phyloP scores from a whole-genome alignment of 495 filamentous ascomycete genomes.

The Eremomyces bilateralis region DNA sequence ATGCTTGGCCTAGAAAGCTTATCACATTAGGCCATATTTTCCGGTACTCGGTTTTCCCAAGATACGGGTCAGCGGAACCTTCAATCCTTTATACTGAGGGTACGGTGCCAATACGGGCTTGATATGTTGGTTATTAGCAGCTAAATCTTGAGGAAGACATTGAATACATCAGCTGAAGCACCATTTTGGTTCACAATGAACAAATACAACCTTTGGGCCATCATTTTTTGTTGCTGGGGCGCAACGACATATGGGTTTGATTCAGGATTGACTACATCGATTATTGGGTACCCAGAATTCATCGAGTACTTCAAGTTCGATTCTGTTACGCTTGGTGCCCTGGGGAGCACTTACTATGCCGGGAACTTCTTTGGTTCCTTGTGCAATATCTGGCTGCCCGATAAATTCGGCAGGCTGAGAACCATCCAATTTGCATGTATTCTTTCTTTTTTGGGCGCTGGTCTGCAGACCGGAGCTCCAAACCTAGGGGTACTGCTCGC shows the following conservation, averaged over 20 bases:
- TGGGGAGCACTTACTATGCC: background rate
- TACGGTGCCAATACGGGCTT: no score
- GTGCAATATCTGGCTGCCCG: background rate
- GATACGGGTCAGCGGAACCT: no score
- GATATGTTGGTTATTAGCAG: no score
- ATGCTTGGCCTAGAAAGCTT: no score
- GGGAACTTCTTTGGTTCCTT: background rate
- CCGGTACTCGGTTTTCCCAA: no score
- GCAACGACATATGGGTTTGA: background rate
- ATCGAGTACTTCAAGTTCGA: background rate
- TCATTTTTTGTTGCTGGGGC: background rate
- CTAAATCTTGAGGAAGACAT: no score
- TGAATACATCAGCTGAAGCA: no score
- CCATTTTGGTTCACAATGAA: background rate
- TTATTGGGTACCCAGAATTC: background rate
- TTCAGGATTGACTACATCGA: background rate
- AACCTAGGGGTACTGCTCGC: background rate
- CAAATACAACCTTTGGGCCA: background rate
- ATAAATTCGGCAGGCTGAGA: background rate
- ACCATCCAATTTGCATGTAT: background rate
- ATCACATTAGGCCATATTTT: no score
- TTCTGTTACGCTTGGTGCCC: background rate
- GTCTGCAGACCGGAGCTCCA: background rate
- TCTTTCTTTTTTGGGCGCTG: background rate
- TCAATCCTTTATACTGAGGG: no score